phyloP scores from a whole-genome alignment of 73 alveolate species.

The Paramecium sonneborni region DNA sequence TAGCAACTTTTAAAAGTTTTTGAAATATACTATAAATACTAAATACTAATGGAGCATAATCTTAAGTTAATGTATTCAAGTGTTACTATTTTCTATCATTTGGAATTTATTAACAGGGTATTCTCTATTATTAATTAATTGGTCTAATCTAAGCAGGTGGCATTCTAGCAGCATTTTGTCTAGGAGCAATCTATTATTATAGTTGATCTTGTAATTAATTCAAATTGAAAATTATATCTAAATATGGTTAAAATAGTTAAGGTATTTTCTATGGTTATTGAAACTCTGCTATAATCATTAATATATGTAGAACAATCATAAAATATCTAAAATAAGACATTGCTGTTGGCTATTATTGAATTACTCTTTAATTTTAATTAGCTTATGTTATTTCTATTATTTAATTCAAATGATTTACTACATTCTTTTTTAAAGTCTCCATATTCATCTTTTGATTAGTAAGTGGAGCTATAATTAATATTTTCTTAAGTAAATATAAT shows the following conservation, averaged over 20 bases:
- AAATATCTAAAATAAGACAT: conserved; percentile 42
- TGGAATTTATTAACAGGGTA: not conserved
- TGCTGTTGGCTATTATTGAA: not conserved
- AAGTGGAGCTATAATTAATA: conserved; percentile 10
- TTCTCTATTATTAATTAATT: not conserved
- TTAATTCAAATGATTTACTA: not conserved
- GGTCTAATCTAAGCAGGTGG: not conserved
- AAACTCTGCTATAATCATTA: not conserved
- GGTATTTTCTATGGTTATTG: not conserved
- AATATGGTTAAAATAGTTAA: not conserved
- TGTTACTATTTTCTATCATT: not conserved
- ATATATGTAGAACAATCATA: conserved; percentile 1
- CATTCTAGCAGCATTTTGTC: not conserved
- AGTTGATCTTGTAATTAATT: not conserved
- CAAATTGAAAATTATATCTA: not conserved
- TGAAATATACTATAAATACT: not conserved
- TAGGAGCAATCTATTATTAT: not conserved
- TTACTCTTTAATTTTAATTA: not conserved
- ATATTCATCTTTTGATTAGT: conserved; percentile 11
- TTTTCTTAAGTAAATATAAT: conserved; percentile 18
- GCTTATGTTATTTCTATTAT: not conserved
- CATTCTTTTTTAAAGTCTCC: conserved; percentile 15
- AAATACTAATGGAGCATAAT: not conserved
- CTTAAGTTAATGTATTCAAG: not conserved
- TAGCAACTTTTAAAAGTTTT: not conserved